These are phyloP conservation scores for Hemileccinum impolitum DNA, from an alignment of 768 basidiomycete species.

Conservation along the genomic window DNA sequence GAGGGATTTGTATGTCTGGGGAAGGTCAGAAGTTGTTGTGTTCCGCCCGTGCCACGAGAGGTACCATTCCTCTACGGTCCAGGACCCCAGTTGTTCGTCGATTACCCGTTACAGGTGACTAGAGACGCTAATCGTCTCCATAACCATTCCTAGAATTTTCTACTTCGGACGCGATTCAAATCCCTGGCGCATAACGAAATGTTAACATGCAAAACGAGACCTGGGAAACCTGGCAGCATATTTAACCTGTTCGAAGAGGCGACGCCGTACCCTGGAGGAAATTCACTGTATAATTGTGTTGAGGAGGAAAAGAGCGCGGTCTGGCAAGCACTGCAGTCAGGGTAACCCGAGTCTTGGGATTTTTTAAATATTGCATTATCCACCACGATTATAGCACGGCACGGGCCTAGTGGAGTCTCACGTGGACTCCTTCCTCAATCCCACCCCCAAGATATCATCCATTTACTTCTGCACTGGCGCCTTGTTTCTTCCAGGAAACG, in stretches of 20 bases:
- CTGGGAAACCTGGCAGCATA: not conserved
- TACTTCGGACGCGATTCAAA: not conserved
- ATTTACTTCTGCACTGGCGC: too few species aligned
- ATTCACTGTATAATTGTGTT: not conserved
- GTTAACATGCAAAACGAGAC: not conserved
- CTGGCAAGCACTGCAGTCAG: not conserved
- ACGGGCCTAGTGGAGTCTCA: too few species aligned
- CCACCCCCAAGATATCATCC: not conserved
- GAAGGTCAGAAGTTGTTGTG: conserved; percentile 1
- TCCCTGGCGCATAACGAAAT: conserved; percentile 1
- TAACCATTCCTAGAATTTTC: not conserved
- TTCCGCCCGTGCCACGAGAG: not conserved
- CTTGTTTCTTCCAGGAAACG: too few species aligned
- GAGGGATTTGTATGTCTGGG: not conserved
- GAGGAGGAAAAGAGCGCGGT: conserved; percentile 3
- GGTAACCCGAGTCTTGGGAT: not conserved
- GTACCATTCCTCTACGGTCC: not conserved
- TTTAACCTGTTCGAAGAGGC: not conserved
- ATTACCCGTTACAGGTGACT: conserved; percentile 3
- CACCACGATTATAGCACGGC: not conserved
- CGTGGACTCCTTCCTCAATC: not conserved
- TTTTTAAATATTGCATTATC: not conserved
- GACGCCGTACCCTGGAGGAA: not conserved
- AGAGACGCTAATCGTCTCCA: not conserved
- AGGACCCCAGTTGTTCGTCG: not conserved